phyloP scores from a whole-genome alignment of 2,329 filamentous ascomycete genomes.

The Aspergillus aculeatus region DNA sequence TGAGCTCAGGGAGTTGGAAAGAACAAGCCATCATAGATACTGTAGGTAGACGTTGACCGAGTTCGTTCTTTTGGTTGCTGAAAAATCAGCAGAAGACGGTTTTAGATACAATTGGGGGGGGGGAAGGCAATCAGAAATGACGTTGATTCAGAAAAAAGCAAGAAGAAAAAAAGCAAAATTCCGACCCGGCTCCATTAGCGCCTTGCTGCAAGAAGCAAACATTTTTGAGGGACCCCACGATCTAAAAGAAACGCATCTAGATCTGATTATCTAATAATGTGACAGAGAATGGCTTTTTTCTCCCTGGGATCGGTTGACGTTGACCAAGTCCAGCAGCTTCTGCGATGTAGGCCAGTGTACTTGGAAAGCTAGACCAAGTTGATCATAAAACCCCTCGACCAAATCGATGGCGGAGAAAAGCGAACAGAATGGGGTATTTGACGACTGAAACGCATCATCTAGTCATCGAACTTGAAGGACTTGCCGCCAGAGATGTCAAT shows the following conservation, averaged over 20 bases:
- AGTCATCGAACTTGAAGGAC: conserved; percentile 93
- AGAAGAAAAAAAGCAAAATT: conserved; percentile 9
- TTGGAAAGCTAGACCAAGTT: not conserved
- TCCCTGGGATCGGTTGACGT: not conserved
- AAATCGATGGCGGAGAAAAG: not conserved
- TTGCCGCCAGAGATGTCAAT: conserved; percentile 82
- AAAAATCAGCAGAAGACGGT: not conserved
- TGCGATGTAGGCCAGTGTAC: not conserved
- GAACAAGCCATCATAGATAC: no score
- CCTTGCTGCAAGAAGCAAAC: conserved; percentile 27
- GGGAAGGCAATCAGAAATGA: not conserved
- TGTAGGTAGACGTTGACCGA: no score
- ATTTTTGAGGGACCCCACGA: conserved; percentile 11
- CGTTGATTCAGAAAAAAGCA: not conserved
- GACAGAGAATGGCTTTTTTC: conserved; percentile 7
- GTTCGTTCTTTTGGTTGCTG: not conserved
- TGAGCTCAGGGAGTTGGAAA: no score
- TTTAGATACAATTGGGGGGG: not conserved
- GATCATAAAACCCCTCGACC: not conserved
- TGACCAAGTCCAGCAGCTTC: not conserved
- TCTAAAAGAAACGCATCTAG: conserved; percentile 15
- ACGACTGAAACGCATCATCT: conserved; percentile 23
- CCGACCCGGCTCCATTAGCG: conserved; percentile 29
- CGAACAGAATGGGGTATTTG: not conserved
- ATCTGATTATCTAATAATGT: conserved; percentile 18